Percentiles rank a stretch among this genome's conserved stretches.
Evolutionary conservation across 306 rosid genomes (phyloP).

Genomic region (Corylus heterophylla): DNA sequence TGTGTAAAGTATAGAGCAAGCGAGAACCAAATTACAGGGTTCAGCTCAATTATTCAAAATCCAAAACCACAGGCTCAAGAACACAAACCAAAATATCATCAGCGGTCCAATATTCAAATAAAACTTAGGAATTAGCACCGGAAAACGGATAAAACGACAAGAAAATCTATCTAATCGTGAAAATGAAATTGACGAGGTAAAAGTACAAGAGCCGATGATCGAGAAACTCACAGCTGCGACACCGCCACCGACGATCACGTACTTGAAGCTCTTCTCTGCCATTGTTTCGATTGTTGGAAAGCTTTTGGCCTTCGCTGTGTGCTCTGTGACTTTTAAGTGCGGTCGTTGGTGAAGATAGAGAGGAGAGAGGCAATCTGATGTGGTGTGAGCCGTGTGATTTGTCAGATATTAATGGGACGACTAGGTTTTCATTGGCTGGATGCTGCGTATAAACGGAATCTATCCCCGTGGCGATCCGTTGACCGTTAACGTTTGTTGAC

Average conservation of each 20-base stretch:
- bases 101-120: not conserved
- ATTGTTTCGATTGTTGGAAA: slow-evolving; percentile 33
- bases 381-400: not conserved
- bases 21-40: not conserved
- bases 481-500: slow-evolving; percentile 7
- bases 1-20: slow-evolving; percentile 12
- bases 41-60: not conserved
- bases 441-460: not conserved
- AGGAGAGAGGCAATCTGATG: not conserved
- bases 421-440: slow-evolving; percentile 2
- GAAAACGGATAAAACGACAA: not conserved
- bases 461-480: slow-evolving; percentile 24
- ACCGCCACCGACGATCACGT: slow-evolving; percentile 88
- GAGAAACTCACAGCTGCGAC: slow-evolving; percentile 80
- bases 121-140: not conserved
- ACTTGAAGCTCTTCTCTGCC: slow-evolving; percentile 79
- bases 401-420: slow-evolving; percentile 14
- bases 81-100: not conserved
- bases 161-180: not conserved
- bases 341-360: not conserved
- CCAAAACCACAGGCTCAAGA: not conserved
- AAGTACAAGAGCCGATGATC: not conserved
- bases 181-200: not conserved
- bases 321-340: not conserved
- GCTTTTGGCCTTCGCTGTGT: not conserved